Base-by-base conservation (phyloP, 192 early-diverging fungal genomes). In the Coemansia sp. region DNA sequence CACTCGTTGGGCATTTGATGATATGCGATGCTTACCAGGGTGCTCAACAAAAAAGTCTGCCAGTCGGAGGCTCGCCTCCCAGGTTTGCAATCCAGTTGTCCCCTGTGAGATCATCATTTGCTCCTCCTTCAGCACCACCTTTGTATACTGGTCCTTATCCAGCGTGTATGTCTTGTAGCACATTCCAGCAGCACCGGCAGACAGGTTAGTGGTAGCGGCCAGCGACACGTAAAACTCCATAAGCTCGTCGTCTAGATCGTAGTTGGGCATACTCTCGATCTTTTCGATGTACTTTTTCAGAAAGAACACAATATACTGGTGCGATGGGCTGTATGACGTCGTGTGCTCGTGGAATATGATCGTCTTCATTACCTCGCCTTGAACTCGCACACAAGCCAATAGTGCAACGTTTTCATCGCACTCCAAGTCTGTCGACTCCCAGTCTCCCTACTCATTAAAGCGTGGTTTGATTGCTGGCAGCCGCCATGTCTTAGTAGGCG, bases 21-120 rank as follows among this genome's bases (percentile, higher is more conserved):
- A 33, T 3, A 14, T 43, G 7, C 14, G 34, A 0, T 3, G 31
- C 50, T 72, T 82, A 76, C 74, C 79, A 43, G 79, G 74, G 36
- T 82, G 66, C 61, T 76, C 74, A 6, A 68, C 31, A 56, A 90
- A 72, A 48, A 83, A 86, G 47, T 87, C 83, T 3, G 83, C 62
- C 39, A 90, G 66, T 6, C 77, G 69, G 42, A 88, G 56, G 14
- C 85, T 82, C 2, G 87, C 87, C 38, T 85, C 87, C 88, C 88
- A 90, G 10, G 85, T 87, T 47, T 83, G 71, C 28, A 90, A 48
- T 0, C 88, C 87, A 4, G 88, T 88, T 2, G 88, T 86, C 1
- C 88, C 88, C 31, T 83, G 70, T 6, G 86, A 85, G 31, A 87
- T 85, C 56, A 72, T 73, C 25, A 77, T 62, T 68, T 73, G 65